These are phyloP conservation scores for Hemisphaericaspora subhashii DNA, from an alignment of 1,139 yeast genomes.

Conservation along the genomic window DNA sequence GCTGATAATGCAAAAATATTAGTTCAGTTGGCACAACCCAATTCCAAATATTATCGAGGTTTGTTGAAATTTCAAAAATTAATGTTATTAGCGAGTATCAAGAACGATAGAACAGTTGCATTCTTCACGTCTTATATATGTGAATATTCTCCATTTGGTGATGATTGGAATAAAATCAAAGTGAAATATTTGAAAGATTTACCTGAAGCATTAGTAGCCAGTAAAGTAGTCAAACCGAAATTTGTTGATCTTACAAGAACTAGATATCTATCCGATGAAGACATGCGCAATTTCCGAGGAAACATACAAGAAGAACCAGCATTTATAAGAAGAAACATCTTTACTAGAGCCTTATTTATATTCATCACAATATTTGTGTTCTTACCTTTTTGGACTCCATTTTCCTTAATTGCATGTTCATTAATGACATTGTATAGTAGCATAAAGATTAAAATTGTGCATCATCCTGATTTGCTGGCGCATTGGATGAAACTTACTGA, in stretches of 20 bases:
- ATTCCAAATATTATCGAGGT: constrained; percentile 52
- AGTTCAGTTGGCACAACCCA: constrained; percentile 56
- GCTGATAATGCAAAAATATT: constrained; percentile 46
- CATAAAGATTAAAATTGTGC: constrained; percentile 30
- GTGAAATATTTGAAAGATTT: constrained; percentile 40
- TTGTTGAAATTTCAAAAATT: constrained; percentile 57
- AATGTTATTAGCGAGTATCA: constrained; percentile 67
- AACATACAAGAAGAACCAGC: constrained; percentile 44
- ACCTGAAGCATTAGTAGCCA: constrained; percentile 36
- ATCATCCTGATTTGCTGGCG: constrained; percentile 22
- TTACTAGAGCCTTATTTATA: constrained; percentile 31
- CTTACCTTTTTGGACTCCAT: constrained; percentile 55
- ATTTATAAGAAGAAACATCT: constrained; percentile 29
- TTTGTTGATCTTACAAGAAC: constrained; percentile 53
- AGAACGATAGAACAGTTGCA: constrained; percentile 67
- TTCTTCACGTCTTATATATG: constrained; percentile 56
- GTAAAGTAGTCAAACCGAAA: constrained; percentile 44
- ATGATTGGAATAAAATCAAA: constrained; percentile 39
- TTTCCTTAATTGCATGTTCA: constrained; percentile 44
- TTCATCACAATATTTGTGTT: constrained; percentile 33
- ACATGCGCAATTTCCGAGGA: constrained; percentile 20
- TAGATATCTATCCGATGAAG: constrained; percentile 15
- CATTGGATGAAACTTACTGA: constrained; percentile 39
- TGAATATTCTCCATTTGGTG: constrained; percentile 47
- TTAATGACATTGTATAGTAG: constrained; percentile 38